Evolutionary conservation across 2,329 filamentous ascomycete species (phyloP).

Genomic region (Colletotrichum camelliae): DNA sequence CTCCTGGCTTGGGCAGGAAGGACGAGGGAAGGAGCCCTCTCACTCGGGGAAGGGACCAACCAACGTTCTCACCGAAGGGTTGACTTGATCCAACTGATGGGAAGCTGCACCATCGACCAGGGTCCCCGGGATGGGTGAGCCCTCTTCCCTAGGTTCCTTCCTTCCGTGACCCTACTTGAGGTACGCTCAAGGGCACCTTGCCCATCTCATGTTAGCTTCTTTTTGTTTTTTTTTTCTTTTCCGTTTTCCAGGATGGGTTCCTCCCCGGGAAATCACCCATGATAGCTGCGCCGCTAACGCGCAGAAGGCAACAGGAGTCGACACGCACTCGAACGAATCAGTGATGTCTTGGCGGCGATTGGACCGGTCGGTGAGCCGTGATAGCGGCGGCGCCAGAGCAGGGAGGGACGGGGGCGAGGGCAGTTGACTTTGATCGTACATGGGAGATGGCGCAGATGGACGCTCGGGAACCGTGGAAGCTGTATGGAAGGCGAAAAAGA

Average conservation of each 20-base stretch:
- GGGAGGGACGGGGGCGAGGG: neutral
- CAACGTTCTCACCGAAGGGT: constrained; percentile 4
- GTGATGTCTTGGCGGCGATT: constrained; percentile 1
- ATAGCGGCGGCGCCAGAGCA: neutral
- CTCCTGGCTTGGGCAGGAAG: neutral
- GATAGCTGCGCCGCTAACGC: constrained; percentile 8
- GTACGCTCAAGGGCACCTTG: neutral
- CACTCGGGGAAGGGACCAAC: neutral
- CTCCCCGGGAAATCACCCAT: constrained; percentile 2
- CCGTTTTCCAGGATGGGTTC: neutral
- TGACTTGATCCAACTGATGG: constrained; percentile 10
- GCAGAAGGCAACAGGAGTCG: neutral
- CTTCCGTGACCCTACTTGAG: constrained; percentile 1
- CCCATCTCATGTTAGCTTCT: neutral
- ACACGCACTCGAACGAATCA: neutral
- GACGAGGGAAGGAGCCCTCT: neutral
- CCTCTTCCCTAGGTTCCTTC: neutral
- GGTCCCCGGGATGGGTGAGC: neutral
- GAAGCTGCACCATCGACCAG: constrained; percentile 1
- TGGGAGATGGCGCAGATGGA: neutral
- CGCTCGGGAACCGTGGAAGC: constrained; percentile 2
- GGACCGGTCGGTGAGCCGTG: neutral
- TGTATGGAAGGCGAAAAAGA: constrained; percentile 8
- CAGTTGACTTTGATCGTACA: constrained; percentile 10
- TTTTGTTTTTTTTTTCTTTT: neutral